These are phyloP conservation scores for Neofusicoccum umdonicola DNA, from an alignment of 2,329 filamentous ascomycete genomes.

Conservation along the genomic window DNA sequence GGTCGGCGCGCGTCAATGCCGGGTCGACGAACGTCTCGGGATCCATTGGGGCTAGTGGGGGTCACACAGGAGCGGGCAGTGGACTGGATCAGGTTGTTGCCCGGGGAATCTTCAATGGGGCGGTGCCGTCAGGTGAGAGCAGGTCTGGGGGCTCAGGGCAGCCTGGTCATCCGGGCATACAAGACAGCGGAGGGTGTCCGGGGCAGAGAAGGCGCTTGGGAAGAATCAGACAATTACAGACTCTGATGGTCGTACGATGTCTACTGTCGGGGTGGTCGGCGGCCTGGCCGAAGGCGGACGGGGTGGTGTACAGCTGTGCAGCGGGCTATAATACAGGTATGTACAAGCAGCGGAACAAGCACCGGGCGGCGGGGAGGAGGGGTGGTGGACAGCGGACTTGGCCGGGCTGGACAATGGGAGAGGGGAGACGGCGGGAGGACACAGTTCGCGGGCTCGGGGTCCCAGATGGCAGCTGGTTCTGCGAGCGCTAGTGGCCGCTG, in stretches of 20 bases:
- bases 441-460: too few relatives aligned
- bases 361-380: neutral
- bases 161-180: too few relatives aligned
- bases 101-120: neutral
- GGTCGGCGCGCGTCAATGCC: constrained; percentile 40
- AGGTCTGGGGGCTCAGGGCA: too few relatives aligned
- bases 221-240: neutral
- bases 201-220: neutral
- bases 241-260: neutral
- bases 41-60: neutral
- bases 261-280: neutral
- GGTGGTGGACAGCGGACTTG: neutral
- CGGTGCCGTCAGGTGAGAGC: neutral
- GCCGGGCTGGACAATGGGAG: neutral
- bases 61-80: too few relatives aligned
- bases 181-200: too few relatives aligned
- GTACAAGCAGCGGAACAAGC: neutral
- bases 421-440: neutral
- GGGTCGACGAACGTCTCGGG: constrained; percentile 23
- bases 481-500: constrained; percentile 1
- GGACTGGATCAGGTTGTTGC: neutral
- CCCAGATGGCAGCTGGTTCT: neutral
- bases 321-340: constrained; percentile 6
- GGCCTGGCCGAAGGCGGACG: neutral
- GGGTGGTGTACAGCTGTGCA: neutral